A percentile compares a stretch with the other conserved stretches of the same genome.
Evolutionary conservation across 306 rosid genomes (phyloP).

Genomic region (apple (Malus domestica)): DNA sequence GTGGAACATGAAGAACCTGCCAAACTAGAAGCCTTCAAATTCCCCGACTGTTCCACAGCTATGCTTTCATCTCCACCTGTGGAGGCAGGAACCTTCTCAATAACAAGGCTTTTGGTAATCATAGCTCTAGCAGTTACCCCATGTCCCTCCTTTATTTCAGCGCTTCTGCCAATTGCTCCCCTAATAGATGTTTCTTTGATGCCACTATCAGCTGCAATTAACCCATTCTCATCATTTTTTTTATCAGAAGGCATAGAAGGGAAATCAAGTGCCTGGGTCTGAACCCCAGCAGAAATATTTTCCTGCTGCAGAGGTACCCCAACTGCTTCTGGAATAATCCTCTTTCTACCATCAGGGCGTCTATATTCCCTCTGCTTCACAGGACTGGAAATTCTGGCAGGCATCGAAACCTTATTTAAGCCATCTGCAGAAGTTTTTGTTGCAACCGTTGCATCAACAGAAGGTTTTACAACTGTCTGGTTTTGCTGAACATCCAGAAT

Average conservation of each 20-base stretch:
- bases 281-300: conserved; percentile 49
- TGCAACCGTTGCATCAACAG: conserved; percentile 29
- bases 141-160: conserved; percentile 61
- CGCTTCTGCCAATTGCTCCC: conserved; percentile 41
- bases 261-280: conserved; percentile 54
- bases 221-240: conserved; percentile 43
- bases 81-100: conserved; percentile 70
- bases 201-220: conserved; percentile 37
- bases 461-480: conserved; percentile 43
- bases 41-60: conserved; percentile 60
- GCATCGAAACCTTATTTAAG: conserved; percentile 42
- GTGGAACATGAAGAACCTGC: conserved; percentile 44
- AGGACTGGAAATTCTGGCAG: conserved; percentile 67
- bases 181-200: conserved; percentile 44
- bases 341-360: conserved; percentile 92
- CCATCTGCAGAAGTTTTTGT: conserved; percentile 49
- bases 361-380: conserved; percentile 97
- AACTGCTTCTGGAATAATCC: conserved; percentile 97
- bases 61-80: conserved; percentile 47
- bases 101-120: conserved; percentile 71
- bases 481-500: conserved; percentile 53
- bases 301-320: conserved; percentile 76
- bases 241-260: conserved; percentile 48
- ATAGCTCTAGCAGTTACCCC: conserved; percentile 85
- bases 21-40: conserved; percentile 43